phyloP scores from a whole-genome alignment of 2,329 filamentous ascomycete genomes.

The Ambrosiella xylebori region DNA sequence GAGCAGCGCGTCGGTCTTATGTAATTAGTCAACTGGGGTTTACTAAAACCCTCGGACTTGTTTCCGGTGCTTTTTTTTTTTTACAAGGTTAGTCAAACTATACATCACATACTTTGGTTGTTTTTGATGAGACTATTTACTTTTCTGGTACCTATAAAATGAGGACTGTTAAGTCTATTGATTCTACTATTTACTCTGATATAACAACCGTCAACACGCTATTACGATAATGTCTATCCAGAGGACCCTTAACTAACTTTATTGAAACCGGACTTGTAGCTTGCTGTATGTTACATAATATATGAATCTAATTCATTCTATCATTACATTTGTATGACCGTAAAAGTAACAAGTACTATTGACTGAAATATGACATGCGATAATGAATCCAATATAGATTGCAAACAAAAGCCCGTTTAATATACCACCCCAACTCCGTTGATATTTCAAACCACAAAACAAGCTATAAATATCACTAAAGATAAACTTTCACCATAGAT shows the following conservation, averaged over 20 bases:
- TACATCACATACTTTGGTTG: constrained; percentile 13
- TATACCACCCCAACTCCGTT: constrained; percentile 9
- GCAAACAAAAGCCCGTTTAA: neutral
- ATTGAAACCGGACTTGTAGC: neutral
- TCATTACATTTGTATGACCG: too few species aligned
- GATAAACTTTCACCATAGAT: constrained; percentile 49
- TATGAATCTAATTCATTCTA: too few species aligned
- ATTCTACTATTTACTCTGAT: constrained; percentile 14
- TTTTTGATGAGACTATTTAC: constrained; percentile 50
- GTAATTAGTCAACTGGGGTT: neutral
- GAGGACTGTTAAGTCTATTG: constrained; percentile 30
- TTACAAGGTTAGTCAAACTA: constrained; percentile 8
- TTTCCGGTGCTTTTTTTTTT: neutral
- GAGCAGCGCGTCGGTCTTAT: neutral
- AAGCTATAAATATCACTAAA: neutral
- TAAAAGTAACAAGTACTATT: too few species aligned
- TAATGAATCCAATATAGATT: neutral
- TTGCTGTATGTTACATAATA: neutral
- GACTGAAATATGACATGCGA: neutral
- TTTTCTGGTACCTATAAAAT: constrained; percentile 98
- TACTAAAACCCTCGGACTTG: neutral
- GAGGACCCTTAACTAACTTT: constrained; percentile 6
- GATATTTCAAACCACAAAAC: constrained; percentile 3
- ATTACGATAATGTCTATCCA: neutral
- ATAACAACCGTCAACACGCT: neutral